Conservation (phyloP, 805 yeast species). For the Candida insectorum region DNA sequence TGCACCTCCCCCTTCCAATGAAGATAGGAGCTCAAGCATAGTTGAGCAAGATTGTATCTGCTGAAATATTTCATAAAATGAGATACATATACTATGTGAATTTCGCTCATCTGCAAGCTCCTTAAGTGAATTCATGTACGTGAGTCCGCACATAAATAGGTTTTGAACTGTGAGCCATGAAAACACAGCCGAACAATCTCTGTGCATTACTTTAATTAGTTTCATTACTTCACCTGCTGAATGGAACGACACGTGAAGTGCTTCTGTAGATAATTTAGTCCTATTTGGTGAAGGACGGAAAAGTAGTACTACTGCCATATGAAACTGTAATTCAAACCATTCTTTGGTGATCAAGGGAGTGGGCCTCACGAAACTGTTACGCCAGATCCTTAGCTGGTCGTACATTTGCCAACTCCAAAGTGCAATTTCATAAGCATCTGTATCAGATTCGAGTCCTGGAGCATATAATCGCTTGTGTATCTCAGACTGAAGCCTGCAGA, state of each 20-base stretch:
- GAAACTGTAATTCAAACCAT: constrained; percentile 13
- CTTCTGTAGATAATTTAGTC: constrained; percentile 9
- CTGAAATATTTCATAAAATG: constrained; percentile 9
- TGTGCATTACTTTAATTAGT: constrained; percentile 12
- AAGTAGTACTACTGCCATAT: constrained; percentile 10
- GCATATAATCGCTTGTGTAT: constrained; percentile 10
- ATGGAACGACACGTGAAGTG: constrained; percentile 12
- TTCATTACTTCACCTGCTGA: constrained; percentile 14
- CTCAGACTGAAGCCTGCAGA: constrained; percentile 11
- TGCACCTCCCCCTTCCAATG: constrained; percentile 12
- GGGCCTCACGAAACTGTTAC: constrained; percentile 6
- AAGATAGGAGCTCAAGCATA: constrained; percentile 12
- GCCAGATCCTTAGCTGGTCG: constrained; percentile 11
- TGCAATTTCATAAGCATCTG: constrained; percentile 2
- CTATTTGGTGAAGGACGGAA: constrained; percentile 14
- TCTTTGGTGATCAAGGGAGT: constrained; percentile 12
- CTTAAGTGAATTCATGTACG: constrained; percentile 12
- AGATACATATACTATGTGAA: constrained; percentile 8
- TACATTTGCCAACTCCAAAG: constrained; percentile 14
- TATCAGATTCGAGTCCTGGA: constrained; percentile 1
- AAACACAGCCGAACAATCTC: constrained; percentile 12
- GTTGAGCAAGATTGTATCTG: constrained; percentile 13
- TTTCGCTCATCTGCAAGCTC: constrained; percentile 7
- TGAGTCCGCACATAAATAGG: constrained; percentile 14
- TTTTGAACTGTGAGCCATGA: constrained; percentile 14